Evolutionary conservation across 1,284 basidiomycete species (phyloP), one percentile per base, ranked within the genome.

Genomic region (Ustilago esculenta): DNA sequence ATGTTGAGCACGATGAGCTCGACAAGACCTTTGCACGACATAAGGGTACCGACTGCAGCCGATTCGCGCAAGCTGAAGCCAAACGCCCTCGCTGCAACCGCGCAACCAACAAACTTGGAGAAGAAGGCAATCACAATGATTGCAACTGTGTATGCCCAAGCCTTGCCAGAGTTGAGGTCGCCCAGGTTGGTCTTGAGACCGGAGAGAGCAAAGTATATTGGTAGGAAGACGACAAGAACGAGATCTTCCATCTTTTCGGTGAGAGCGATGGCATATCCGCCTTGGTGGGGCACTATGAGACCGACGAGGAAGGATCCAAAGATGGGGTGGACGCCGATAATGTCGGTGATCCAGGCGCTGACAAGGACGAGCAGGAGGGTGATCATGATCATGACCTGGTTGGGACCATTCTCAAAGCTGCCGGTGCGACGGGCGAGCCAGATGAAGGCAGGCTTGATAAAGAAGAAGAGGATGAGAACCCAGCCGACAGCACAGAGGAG

Each of bases 1-100:
- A 96, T 89, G 79, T 97, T 96, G 77, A 96, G 88, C 10, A 95
- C 94, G 69, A 96, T 94, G 41, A 95, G 87, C 65, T 80, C 78
- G 27, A 80, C 76, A 10, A 69, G 91, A 88, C 92, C 92, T 84
- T 96, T 96, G 85, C 92, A 96, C 79, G 89, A 89, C 93, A 97
- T 95, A 54, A 97, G 84, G 48, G 90, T 88, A 6, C 94, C 94
- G 53, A 95, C 90, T 1, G 93, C 92, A 18, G 88, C 88, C 10
- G 90, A 86, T 82, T 95, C 93, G 48, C 94, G 86, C 83, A 85
- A 85, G 44, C 85, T 88, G 84, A 92, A 94, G 2, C 90, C 90
- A 42, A 85, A 85, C 0, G 85, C 60, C 68, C 85, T 86, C 4
- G 92, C 92, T 0, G 88, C 85, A 2, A 83, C 79, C 2, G 86